These are phyloP conservation scores for Adansonia digitata DNA, from an alignment of 345 rosid species.

Conservation along the genomic window DNA sequence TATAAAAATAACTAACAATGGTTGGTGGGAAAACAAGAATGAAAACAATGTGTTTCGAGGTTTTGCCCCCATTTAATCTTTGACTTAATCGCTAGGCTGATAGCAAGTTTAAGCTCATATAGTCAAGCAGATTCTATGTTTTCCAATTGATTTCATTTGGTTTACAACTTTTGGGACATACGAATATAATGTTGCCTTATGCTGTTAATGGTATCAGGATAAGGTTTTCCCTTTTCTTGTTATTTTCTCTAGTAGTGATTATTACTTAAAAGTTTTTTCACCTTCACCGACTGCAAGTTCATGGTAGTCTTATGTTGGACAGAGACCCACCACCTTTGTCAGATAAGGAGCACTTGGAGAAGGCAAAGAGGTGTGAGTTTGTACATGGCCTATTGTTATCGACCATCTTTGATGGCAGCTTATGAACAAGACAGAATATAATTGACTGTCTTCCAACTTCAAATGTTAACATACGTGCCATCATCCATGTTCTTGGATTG, in stretches of 20 bases:
- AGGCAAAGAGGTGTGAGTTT: constrained; percentile 55
- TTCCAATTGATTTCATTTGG: background rate
- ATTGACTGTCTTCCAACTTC: background rate
- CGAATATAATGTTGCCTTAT: background rate
- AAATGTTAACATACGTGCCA: background rate
- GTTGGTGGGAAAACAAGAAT: background rate
- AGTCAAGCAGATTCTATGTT: background rate
- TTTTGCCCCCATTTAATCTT: background rate
- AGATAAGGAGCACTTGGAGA: constrained; percentile 53
- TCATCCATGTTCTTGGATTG: background rate
- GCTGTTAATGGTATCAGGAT: background rate
- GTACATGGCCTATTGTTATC: constrained; percentile 63
- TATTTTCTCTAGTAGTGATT: background rate
- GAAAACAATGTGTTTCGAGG: background rate
- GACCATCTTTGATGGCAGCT: constrained; percentile 42
- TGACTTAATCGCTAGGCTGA: background rate
- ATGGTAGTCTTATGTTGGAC: constrained; percentile 14
- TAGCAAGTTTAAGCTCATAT: background rate
- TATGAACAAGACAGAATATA: constrained; percentile 21
- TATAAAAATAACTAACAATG: background rate
- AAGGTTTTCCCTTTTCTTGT: background rate
- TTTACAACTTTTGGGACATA: background rate
- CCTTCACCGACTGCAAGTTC: constrained; percentile 13
- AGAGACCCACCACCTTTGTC: constrained; percentile 37
- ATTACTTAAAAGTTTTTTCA: background rate